Conservation (phyloP, 306 rosid genomes). For the Cucumis melo region DNA sequence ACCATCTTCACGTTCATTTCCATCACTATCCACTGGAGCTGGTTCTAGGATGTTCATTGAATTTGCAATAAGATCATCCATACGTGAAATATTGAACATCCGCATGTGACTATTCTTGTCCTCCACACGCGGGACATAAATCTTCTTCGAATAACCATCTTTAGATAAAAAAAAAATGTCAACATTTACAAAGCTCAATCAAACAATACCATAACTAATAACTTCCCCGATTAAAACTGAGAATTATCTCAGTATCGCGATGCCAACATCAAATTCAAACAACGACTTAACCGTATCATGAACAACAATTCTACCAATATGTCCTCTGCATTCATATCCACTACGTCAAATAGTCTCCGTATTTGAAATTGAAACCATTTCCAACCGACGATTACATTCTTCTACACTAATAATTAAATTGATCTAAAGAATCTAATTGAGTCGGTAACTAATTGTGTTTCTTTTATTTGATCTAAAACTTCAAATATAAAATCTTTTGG, state of each 20-base stretch:
- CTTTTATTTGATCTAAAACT: background rate
- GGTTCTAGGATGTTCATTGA: slow-evolving; percentile 95
- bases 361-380: background rate
- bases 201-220: background rate
- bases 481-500: background rate
- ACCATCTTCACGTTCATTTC: slow-evolving; percentile 89
- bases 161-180: slow-evolving; percentile 13
- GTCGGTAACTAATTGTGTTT: background rate
- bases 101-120: slow-evolving; percentile 88
- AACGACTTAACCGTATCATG: background rate
- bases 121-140: slow-evolving; percentile 87
- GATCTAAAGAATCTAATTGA: background rate
- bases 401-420: background rate
- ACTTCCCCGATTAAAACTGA: background rate
- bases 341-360: background rate
- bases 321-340: background rate
- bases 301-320: background rate
- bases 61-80: slow-evolving; percentile 76
- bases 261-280: background rate
- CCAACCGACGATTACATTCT: background rate
- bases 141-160: slow-evolving; percentile 35
- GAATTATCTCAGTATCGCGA: background rate
- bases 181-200: background rate
- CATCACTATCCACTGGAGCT: slow-evolving; percentile 53
- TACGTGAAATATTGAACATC: slow-evolving; percentile 60